Percentiles rank a stretch among this genome's conserved stretches.
Evolutionary conservation across 768 basidiomycete genomes (phyloP).

Genomic region (Boletus pseudopeckii): DNA sequence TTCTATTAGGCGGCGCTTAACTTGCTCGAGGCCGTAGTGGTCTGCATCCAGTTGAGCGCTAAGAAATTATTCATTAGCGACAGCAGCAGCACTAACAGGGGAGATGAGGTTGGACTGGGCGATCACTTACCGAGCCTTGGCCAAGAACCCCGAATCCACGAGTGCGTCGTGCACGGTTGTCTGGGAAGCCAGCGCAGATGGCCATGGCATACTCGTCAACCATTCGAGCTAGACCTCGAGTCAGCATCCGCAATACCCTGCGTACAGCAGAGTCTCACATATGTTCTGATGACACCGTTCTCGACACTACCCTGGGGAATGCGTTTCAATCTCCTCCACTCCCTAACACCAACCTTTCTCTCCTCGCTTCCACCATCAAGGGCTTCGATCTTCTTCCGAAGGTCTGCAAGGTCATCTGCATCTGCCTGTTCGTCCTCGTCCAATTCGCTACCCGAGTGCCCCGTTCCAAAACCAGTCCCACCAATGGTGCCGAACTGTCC

Average conservation of each 20-base stretch:
- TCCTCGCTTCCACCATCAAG: conserved; percentile 75
- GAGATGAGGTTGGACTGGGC: neutral
- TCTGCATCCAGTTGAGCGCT: conserved; percentile 77
- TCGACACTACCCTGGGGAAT: conserved; percentile 91
- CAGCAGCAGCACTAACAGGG: too few relatives aligned
- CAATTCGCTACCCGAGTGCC: conserved; percentile 43
- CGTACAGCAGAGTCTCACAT: conserved; percentile 45
- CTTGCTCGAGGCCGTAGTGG: conserved; percentile 88
- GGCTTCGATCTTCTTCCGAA: conserved; percentile 70
- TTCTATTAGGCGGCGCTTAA: conserved; percentile 89
- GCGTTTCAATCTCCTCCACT: conserved; percentile 79
- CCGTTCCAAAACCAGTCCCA: conserved; percentile 25
- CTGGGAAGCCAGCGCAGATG: conserved; percentile 34
- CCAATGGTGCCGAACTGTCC: conserved; percentile 14
- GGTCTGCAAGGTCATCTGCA: conserved; percentile 71
- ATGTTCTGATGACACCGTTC: conserved; percentile 82
- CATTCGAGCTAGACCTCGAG: conserved; percentile 62
- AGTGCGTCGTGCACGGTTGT: conserved; percentile 36
- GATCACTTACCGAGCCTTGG: conserved; percentile 51
- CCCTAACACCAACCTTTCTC: conserved; percentile 74
- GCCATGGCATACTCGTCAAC: conserved; percentile 85
- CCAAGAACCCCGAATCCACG: conserved; percentile 56
- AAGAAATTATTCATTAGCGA: neutral
- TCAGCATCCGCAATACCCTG: conserved; percentile 5
- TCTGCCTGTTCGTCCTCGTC: conserved; percentile 81